Base-by-base conservation (phyloP, 2,329 filamentous ascomycete genomes). In the Penicillium sp. region DNA sequence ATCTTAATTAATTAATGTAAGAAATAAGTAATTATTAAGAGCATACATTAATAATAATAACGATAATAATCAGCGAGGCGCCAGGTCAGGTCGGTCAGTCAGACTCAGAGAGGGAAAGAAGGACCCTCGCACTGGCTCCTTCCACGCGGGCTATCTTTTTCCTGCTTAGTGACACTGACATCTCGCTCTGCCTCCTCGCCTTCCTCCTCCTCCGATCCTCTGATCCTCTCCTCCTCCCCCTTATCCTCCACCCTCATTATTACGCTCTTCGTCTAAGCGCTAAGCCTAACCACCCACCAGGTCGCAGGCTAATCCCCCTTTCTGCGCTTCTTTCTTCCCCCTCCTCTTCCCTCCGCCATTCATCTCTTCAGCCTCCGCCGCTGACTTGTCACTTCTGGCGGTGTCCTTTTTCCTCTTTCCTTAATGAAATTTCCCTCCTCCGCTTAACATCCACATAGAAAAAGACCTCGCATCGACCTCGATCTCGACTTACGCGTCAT, bases 301-400 rank as follows among this genome's bases (percentile, higher is more conserved):
- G 8, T 24, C 16, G 12, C n/a, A 35, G 16, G 35, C 26, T 20
- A 46, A 26, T 51, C 40, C 40, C 57, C 51, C 33, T 52, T 45
- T 43, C 20, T 33, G 50, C 33, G 55, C 45, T 43, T 57, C 40
- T 24, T 14, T 20, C 23, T 47, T 50, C 23, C 38, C 52, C 26
- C 24, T 55, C 48, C 18, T 55, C 50, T 24, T 40, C 43, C 24
- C 18, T 53, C 47, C 12, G 26, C 38, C 23, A 18, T 40, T 21
- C 35, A 33, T 38, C 33, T 24, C 40, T 56, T 40, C 21, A 46
- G 42, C 51, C 28, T 18, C 35, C 52, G 33, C 51, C 50, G 33
- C 38, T 45, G 53, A 60, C 46, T 47, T 57, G 52, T 55, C 50
- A 43, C 42, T 33, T 55, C 51, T 46, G 30, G 30, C 38, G 3